A percentile compares a stretch with the other conserved stretches of the same genome.
Evolutionary conservation across 768 basidiomycete species (phyloP).

Genomic region (Symmetrospora coprosmae): DNA sequence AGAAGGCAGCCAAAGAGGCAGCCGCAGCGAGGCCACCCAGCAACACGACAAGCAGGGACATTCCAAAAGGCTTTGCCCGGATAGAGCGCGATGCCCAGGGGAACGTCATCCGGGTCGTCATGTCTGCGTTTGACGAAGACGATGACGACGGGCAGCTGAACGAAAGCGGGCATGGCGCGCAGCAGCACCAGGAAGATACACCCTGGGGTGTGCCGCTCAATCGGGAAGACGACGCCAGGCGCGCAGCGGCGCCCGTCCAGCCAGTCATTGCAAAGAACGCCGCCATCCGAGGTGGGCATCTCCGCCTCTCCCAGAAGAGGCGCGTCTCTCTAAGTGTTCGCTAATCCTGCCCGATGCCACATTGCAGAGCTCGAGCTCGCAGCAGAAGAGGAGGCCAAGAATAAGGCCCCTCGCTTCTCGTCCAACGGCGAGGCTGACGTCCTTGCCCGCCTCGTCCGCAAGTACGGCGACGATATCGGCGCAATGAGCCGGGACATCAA

Average conservation of each 20-base stretch:
- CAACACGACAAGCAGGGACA: neutral
- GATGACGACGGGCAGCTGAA: slow-evolving; percentile 25
- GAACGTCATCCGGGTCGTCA: slow-evolving; percentile 46
- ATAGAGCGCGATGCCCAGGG: slow-evolving; percentile 68
- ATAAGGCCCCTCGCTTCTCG: slow-evolving; percentile 47
- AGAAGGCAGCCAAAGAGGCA: slow-evolving; percentile 1
- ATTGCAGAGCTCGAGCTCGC: slow-evolving; percentile 50
- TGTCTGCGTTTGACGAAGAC: slow-evolving; percentile 37
- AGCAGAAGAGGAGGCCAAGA: slow-evolving; percentile 39
- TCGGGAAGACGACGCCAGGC: neutral
- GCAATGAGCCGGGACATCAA: slow-evolving; percentile 64
- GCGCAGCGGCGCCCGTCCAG: neutral
- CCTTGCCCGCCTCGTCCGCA: slow-evolving; percentile 50
- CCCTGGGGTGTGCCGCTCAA: slow-evolving; percentile 25
- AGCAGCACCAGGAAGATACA: slow-evolving; percentile 12
- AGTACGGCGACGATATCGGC: slow-evolving; percentile 56
- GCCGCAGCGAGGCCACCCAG: neutral
- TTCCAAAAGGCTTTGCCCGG: slow-evolving; percentile 57
- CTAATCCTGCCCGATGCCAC: neutral
- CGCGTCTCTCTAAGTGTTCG: neutral
- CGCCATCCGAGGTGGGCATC: neutral
- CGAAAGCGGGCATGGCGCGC: neutral
- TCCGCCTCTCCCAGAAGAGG: neutral
- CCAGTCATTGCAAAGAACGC: slow-evolving; percentile 1
- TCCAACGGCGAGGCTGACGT: slow-evolving; percentile 56